Percentiles rank a stretch among this genome's conserved stretches.
phyloP scores from a whole-genome alignment of 768 basidiomycete species.

The Leccinum incarnatum region DNA sequence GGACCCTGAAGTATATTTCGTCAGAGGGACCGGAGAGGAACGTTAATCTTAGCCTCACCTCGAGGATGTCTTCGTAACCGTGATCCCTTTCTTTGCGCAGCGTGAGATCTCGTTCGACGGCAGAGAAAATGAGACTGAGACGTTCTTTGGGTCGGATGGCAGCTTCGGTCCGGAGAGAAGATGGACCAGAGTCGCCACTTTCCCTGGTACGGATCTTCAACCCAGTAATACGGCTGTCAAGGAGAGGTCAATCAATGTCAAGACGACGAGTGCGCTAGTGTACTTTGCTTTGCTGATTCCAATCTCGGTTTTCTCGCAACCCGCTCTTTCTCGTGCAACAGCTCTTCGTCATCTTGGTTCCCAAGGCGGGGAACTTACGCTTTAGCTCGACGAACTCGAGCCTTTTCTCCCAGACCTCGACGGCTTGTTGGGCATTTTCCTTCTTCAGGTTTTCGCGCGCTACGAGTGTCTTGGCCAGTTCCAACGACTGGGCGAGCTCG shows the following conservation, averaged over 20 bases:
- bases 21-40: neutral
- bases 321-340: conserved; percentile 69
- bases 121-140: conserved; percentile 47
- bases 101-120: conserved; percentile 59
- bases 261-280: neutral
- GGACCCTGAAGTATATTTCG: conserved; percentile 46
- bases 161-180: conserved; percentile 42
- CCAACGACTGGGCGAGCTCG: conserved; percentile 70
- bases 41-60: conserved; percentile 46
- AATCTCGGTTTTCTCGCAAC: conserved; percentile 57
- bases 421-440: conserved; percentile 52
- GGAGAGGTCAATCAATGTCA: conserved; percentile 1
- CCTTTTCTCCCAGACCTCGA: conserved; percentile 76
- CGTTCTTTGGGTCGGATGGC: conserved; percentile 67
- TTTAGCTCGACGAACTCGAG: conserved; percentile 76
- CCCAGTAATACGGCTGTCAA: conserved; percentile 43
- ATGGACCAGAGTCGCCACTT: conserved; percentile 38
- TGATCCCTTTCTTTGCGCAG: conserved; percentile 71
- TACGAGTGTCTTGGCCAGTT: conserved; percentile 67
- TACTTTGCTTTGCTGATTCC: conserved; percentile 10
- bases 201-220: conserved; percentile 55
- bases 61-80: conserved; percentile 84
- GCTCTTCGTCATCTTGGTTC: conserved; percentile 67
- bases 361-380: conserved; percentile 61
- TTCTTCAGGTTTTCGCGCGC: conserved; percentile 76